Conservation (phyloP, 2,329 filamentous ascomycete species). For the Fusarium temperatum region DNA sequence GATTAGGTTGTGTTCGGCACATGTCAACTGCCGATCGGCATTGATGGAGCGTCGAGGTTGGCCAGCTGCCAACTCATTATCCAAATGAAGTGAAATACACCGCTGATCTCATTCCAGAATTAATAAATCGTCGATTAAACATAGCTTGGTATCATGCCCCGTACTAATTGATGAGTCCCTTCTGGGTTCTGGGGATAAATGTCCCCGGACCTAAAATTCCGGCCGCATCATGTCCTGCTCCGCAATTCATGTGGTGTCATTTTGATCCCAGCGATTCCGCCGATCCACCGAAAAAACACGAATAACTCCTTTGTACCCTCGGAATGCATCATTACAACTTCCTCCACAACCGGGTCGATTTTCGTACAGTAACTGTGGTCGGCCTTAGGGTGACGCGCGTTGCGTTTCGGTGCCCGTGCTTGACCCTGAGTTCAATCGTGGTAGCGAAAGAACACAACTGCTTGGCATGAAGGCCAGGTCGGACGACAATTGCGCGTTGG, state of each 20-base stretch:
- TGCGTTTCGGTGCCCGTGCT: not conserved
- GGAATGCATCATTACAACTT: too few relatives aligned
- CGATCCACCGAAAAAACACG: not conserved
- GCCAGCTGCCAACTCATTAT: not conserved
- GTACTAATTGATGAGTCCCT: not conserved
- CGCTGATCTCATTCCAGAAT: not conserved
- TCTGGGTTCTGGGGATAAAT: too few relatives aligned
- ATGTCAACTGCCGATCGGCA: not conserved
- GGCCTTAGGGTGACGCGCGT: accelerated
- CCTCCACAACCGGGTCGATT: not conserved
- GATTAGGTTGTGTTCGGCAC: not conserved
- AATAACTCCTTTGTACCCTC: not conserved
- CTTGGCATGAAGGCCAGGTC: not conserved
- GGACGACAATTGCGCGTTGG: not conserved
- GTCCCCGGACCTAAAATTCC: not conserved
- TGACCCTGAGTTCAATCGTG: not conserved
- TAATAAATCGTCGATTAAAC: not conserved
- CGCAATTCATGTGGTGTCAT: not conserved
- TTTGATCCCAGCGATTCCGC: not conserved
- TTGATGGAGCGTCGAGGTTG: too few relatives aligned
- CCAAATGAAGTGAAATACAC: not conserved
- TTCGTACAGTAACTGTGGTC: not conserved
- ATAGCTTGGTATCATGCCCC: not conserved
- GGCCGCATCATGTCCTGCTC: too few relatives aligned
- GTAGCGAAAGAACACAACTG: not conserved